Percentiles rank a stretch among this genome's conserved stretches.
These are phyloP conservation scores for Cordyceps pruinosa DNA, from an alignment of 2,329 filamentous ascomycete genomes.

Conservation along the genomic window DNA sequence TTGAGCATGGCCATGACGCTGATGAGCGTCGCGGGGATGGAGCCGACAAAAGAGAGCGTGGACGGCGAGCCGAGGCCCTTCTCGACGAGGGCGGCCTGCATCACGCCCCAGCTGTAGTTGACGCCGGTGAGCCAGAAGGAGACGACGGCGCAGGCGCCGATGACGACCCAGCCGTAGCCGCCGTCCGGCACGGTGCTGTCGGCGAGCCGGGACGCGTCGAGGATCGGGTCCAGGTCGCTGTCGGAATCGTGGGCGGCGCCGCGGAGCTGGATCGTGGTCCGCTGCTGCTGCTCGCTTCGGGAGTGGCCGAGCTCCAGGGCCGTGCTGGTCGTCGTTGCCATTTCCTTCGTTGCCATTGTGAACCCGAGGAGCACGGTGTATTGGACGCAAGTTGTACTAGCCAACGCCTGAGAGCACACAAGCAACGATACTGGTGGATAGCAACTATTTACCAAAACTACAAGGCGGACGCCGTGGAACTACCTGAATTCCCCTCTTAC, in stretches of 20 bases:
- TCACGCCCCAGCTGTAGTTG: constrained; percentile 13
- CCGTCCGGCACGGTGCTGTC: constrained; percentile 12
- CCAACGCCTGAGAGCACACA: too few relatives aligned
- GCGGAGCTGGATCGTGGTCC: constrained; percentile 1
- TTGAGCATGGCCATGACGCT: constrained; percentile 8
- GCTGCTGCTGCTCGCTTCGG: neutral
- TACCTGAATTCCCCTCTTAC: neutral
- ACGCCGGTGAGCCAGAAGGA: constrained; percentile 12
- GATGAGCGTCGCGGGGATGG: constrained; percentile 9
- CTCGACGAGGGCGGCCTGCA: constrained; percentile 9
- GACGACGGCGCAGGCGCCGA: constrained; percentile 10
- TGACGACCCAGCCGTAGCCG: constrained; percentile 12
- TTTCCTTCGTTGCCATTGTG: neutral
- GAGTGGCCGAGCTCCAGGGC: constrained; percentile 1
- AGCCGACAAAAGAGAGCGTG: constrained; percentile 12
- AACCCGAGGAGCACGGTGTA: neutral
- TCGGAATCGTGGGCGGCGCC: neutral
- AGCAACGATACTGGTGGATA: neutral
- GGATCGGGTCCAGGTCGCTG: neutral
- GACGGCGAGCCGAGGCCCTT: constrained; percentile 1
- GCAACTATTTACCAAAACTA: neutral
- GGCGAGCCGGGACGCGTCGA: constrained; percentile 7
- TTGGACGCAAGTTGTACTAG: too few relatives aligned
- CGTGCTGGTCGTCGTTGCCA: constrained; percentile 3
- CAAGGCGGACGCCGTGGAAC: constrained; percentile 1